Evolutionary conservation across 2,329 filamentous ascomycete genomes (phyloP), one percentile per base, ranked within the genome.

Genomic region (Iodosphaeria phyllophila): DNA sequence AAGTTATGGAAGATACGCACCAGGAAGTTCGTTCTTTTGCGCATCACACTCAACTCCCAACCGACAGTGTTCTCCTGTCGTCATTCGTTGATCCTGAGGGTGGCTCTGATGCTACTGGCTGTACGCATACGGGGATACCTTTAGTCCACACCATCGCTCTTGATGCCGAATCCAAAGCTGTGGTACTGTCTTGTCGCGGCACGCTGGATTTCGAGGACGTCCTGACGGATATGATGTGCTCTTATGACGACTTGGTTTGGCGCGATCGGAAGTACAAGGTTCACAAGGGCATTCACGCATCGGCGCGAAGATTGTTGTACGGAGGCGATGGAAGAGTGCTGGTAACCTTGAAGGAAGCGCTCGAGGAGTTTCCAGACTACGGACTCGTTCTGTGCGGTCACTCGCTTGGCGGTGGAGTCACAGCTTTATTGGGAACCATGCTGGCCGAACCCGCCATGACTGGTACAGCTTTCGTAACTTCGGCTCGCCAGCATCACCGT

Each of bases 181-280:
- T 80, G 0, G 73, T 80, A 0, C 51, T 80, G n/a, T 71, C 73
- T 2, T 74, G 75, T 25, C 63, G 74, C 18, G 74, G 74, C 2
- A 80, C 74, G 0, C 54, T 77, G 19, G 74, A 74, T 0, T 78
- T 79, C 31, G 74, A 79, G 37, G 74, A 80, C 39, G 64, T 79
- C 13, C 49, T 80, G 18, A 73, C 73, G 1, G 74, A 79, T 38
- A 66, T 79, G 61, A 73, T 73, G 16, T 79, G 74, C 44, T 74
- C 77, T 23, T 79, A 78, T 33, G 72, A 76, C 35, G 59, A 70
- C 27, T 48, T 76, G 7, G 32, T 52, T 5, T 74, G 74, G 70
- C 59, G 67, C 29, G 70, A 69, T 10, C 62, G 58, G 29, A 50
- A 52, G 1, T 78, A 75, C 51, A 68, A 73, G 34, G 74, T 79